Base-by-base conservation (phyloP, 371 early-diverging fungal species). In the Mucor sp. region DNA sequence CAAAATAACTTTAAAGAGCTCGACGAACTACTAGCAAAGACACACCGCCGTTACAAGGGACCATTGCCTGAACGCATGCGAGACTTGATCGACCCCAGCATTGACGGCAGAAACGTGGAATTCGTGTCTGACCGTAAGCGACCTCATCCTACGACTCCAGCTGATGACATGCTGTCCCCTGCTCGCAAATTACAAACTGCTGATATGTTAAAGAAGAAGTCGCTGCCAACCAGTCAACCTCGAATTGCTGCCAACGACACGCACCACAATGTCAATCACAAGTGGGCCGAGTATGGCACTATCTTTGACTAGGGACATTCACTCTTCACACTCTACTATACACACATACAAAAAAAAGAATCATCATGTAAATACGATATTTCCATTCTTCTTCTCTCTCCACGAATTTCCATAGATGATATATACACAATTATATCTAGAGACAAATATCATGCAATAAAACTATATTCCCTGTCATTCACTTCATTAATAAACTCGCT, bases 1-100 rank as follows among this genome's bases (percentile, higher is more conserved):
- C 48, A 67, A 37, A 73, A 79, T n/a, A 79, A 79, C 53, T 82
- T 79, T 61, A 68, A 68, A 15, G 62, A 71, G 3, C 60, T 82
- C 19, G 82, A 82, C 61, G 59, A 44, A 9, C n/a, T 81, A 5
- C 56, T 81, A 3, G 67, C 69, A 23, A 71, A 60, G 19, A 67
- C 69, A 14, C 75, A 69, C 30, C 71, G 80, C 8, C 59, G 50
- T 25, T 75, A 75, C 57, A 78, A 67, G 43, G 35, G 47, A 9
- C 69, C 69, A 3, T 37, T 74, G 33, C 74, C 74, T 1, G 62
- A 58, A 4, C 63, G 61, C 30, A 68, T 70, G 69, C 59, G 39
- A 11, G 37, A 33, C 4, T 32, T 56, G 1, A 55, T 69, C 12
- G 74, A 74, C 53, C n/a, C 60, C 1, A 62, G 62, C 56, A 71